Conservation (phyloP, 1,284 basidiomycete species). For the Meira miltonrushii region DNA sequence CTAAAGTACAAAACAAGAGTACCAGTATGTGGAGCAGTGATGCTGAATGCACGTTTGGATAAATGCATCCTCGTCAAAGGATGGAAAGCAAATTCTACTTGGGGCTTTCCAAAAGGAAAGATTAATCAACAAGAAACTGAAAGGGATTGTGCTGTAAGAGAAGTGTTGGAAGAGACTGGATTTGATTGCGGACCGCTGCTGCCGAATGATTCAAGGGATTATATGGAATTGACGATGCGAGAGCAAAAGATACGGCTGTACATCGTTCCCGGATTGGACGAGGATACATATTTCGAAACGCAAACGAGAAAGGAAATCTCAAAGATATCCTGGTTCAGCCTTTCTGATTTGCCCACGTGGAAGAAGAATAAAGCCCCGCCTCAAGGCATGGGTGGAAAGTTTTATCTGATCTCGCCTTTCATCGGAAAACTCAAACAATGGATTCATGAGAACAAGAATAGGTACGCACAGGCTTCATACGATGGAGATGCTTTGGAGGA, state of each 20-base stretch:
- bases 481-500: neutral
- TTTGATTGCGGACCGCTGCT: conserved; percentile 43
- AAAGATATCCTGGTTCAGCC: conserved; percentile 91
- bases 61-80: conserved; percentile 65
- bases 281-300: conserved; percentile 83
- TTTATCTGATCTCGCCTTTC: conserved; percentile 94
- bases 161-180: conserved; percentile 57
- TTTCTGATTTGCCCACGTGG: conserved; percentile 89
- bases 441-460: conserved; percentile 38
- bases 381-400: conserved; percentile 61
- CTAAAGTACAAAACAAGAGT: conserved; percentile 86
- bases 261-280: conserved; percentile 83
- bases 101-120: conserved; percentile 98
- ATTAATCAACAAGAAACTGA: conserved; percentile 78
- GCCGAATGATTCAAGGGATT: conserved; percentile 55
- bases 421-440: conserved; percentile 57
- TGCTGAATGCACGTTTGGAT: conserved; percentile 58
- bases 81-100: conserved; percentile 91
- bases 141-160: conserved; percentile 56
- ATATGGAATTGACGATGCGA: conserved; percentile 79
- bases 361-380: conserved; percentile 66
- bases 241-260: conserved; percentile 86
- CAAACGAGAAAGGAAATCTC: conserved; percentile 97
- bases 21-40: conserved; percentile 96
- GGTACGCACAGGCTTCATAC: conserved; percentile 11